Conservation (phyloP, 108 stramenopile genomes). For the Tribonema minus region DNA sequence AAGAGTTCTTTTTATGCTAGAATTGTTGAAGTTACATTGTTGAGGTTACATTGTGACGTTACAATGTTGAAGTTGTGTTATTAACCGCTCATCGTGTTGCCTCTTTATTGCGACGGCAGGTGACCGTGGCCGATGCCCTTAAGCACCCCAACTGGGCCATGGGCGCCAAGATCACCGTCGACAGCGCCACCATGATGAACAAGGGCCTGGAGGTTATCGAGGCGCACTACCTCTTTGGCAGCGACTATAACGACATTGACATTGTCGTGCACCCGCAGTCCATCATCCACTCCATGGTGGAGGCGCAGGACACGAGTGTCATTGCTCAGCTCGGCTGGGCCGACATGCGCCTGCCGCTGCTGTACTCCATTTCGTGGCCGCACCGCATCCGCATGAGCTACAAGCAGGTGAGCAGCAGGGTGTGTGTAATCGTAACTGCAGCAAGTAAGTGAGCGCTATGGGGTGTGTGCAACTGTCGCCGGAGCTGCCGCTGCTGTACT, state of each 20-base stretch:
- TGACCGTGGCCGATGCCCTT: conserved; percentile 55
- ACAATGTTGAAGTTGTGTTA: neutral
- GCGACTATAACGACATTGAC: conserved; percentile 93
- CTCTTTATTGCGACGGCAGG: conserved; percentile 4
- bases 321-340: conserved; percentile 91
- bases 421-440: no score
- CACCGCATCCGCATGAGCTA: conserved; percentile 82
- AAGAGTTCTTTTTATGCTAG: no score
- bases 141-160: conserved; percentile 86
- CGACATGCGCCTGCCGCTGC: conserved; percentile 82
- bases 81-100: neutral
- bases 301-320: conserved; percentile 90
- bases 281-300: conserved; percentile 91
- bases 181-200: conserved; percentile 98
- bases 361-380: conserved; percentile 92
- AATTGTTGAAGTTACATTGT: no score
- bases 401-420: conserved; percentile 12
- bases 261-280: conserved; percentile 94
- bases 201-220: conserved; percentile 97
- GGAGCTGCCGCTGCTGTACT: conserved; percentile 92
- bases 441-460: no score
- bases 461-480: no score
- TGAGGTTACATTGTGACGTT: no score
- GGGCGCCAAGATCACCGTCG: conserved; percentile 80
- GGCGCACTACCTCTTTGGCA: conserved; percentile 93